These are phyloP conservation scores for Russula sp. DNA, from an alignment of 768 basidiomycete genomes.

Conservation along the genomic window DNA sequence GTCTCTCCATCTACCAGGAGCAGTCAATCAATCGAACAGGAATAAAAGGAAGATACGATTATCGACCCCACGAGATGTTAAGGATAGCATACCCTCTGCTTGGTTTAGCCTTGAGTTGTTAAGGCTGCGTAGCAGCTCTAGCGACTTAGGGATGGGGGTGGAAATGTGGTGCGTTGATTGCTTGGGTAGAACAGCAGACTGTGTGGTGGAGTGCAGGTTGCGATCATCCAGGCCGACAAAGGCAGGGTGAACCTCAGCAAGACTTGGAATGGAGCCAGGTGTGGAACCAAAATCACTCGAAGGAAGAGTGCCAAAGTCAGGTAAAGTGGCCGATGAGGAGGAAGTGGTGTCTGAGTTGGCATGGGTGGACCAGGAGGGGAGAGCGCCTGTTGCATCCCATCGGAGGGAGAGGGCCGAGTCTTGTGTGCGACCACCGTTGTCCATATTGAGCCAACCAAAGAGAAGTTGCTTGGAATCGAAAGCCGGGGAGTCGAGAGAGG, in stretches of 20 bases:
- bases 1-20: no score
- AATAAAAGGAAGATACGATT: no score
- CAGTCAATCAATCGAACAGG: no score
- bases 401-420: conserved; percentile 25
- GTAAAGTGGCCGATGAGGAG: conserved; percentile 34
- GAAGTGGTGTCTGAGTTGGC: conserved; percentile 33
- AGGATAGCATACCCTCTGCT: no score
- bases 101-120: no score
- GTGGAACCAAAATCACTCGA: conserved; percentile 33
- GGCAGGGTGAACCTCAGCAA: conserved; percentile 30
- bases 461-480: conserved; percentile 47
- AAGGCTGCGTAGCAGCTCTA: no score
- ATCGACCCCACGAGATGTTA: no score
- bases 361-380: conserved; percentile 33
- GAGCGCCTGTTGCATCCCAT: conserved; percentile 38
- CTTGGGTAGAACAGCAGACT: conserved; percentile 38
- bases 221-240: conserved; percentile 36
- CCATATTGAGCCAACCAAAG: conserved; percentile 51
- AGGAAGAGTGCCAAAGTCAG: conserved; percentile 37
- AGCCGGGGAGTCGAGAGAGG: conserved; percentile 29
- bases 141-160: no score
- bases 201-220: conserved; percentile 35
- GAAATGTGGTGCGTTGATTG: no score
- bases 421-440: conserved; percentile 34
- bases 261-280: conserved; percentile 27